Conservation (phyloP, 2,329 filamentous ascomycete genomes). For the Aspergillus cejpii region DNA sequence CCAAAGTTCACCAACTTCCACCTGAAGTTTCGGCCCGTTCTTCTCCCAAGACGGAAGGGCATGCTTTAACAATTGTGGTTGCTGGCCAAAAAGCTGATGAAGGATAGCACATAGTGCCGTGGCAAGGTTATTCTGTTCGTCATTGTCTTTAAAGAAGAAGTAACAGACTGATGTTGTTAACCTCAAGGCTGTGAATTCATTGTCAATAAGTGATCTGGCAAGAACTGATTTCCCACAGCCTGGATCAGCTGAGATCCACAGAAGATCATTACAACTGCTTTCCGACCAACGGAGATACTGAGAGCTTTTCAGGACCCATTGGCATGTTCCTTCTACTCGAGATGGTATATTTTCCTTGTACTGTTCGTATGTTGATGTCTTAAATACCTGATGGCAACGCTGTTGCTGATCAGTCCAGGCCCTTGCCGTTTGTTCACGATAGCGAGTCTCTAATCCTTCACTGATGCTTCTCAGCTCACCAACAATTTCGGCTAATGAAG, state of each 20-base stretch:
- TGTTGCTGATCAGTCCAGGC: constrained; percentile 6
- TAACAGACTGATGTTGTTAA: constrained; percentile 22
- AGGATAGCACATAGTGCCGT: constrained; percentile 32
- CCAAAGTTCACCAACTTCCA: constrained; percentile 14
- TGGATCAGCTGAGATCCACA: background rate
- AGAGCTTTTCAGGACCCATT: constrained; percentile 28
- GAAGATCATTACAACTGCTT: constrained; percentile 18
- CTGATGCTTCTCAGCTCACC: too few species aligned
- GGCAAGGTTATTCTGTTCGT: constrained; percentile 23
- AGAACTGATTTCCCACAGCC: constrained; percentile 40
- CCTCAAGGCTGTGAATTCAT: constrained; percentile 13
- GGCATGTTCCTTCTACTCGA: constrained; percentile 27
- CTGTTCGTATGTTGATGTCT: constrained; percentile 22
- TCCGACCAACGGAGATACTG: constrained; percentile 24
- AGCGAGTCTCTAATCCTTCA: too few species aligned
- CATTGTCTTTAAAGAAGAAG: constrained; percentile 38
- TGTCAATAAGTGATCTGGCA: constrained; percentile 28
- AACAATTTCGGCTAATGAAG: too few species aligned
- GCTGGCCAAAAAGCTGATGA: constrained; percentile 31
- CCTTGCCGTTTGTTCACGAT: constrained; percentile 2
- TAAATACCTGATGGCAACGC: constrained; percentile 24
- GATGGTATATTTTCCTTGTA: constrained; percentile 30
- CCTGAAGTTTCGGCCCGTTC: constrained; percentile 15
- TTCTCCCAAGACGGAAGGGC: constrained; percentile 13
- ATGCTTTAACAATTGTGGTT: too few species aligned